These are phyloP conservation scores for Xerocomus potaroensis DNA, from an alignment of 768 basidiomycete species.

Conservation along the genomic window DNA sequence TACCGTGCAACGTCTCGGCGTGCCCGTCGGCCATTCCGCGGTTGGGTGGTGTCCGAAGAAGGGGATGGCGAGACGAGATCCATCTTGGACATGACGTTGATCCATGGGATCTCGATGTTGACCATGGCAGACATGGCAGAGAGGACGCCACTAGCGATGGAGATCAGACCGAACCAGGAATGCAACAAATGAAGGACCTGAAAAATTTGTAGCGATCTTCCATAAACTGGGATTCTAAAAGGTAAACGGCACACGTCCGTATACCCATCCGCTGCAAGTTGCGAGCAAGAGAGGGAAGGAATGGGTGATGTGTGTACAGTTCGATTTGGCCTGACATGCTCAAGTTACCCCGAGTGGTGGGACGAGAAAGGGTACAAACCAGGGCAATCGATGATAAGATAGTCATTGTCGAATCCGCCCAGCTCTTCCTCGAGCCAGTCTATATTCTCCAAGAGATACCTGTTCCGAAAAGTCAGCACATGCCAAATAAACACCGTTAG, in stretches of 20 bases:
- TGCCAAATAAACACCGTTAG: neutral
- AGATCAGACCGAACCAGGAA: conserved; percentile 4
- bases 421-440: conserved; percentile 98
- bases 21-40: conserved; percentile 67
- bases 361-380: conserved; percentile 41
- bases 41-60: conserved; percentile 41
- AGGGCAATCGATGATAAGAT: conserved; percentile 89
- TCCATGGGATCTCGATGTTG: conserved; percentile 93
- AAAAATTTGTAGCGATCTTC: conserved; percentile 99
- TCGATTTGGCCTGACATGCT: conserved; percentile 82
- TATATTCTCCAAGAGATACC: conserved; percentile 94
- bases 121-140: conserved; percentile 99
- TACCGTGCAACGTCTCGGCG: conserved; percentile 89
- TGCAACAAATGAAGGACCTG: conserved; percentile 45
- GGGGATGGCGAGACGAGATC: conserved; percentile 67
- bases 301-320: conserved; percentile 96
- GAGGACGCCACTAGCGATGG: conserved; percentile 69
- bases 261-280: conserved; percentile 72
- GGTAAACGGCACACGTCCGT: conserved; percentile 83
- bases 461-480: conserved; percentile 28
- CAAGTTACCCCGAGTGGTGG: conserved; percentile 6
- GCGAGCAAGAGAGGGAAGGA: conserved; percentile 87
- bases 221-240: conserved; percentile 99
- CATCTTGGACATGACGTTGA: conserved; percentile 99
- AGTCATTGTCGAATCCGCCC: conserved; percentile 93